Evolutionary conservation across 768 basidiomycete genomes (phyloP), one percentile per base, ranked within the genome.

Genomic region (Xerocomellus dryophilus): DNA sequence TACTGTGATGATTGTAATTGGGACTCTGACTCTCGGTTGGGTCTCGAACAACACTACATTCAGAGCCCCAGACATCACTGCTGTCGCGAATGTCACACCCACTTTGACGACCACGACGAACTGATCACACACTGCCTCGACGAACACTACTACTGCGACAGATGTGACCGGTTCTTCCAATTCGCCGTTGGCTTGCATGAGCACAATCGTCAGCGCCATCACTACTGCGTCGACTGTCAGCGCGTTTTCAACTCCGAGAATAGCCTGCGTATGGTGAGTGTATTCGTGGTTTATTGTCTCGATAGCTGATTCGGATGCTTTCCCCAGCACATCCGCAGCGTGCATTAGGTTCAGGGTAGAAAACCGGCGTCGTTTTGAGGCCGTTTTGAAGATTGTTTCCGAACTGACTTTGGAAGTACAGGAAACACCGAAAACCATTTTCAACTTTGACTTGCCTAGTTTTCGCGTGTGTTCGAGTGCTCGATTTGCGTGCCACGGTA

Each of bases 21-120:
- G 8, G 82, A 84, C 57, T 85, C 84, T 61, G 4, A 59, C 0
- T 63, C 77, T 0, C 56, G 56, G 57, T 4, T 0, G 2, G 76
- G 61, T 0, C 76, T 81, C 52, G 72, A 68, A 51, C 72, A 82
- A 51, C 85, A 87, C 64, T 83, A 67, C 58, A 72, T 78, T 21
- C 74, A 82, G 49, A 82, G 79, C 61, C 67, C 71, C 7, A 25
- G 12, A 0, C 85, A 85, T 50, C 14, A 64, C 36, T 86, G 78
- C 54, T 87, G 86, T 64, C 77, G 78, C 51, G 38, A 59, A n/a
- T 86, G 85, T 65, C 50, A 77, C 29, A 50, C 54, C 11, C 76
- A 81, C 50, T 83, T 81, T 54, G 41, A 61, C 6, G 55, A 68
- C 47, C 20, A 59, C 0, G 18, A 62, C 0, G 69, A 69, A 0